phyloP scores from a whole-genome alignment of 2,329 filamentous ascomycete species.

The Fusarium goolgardi region DNA sequence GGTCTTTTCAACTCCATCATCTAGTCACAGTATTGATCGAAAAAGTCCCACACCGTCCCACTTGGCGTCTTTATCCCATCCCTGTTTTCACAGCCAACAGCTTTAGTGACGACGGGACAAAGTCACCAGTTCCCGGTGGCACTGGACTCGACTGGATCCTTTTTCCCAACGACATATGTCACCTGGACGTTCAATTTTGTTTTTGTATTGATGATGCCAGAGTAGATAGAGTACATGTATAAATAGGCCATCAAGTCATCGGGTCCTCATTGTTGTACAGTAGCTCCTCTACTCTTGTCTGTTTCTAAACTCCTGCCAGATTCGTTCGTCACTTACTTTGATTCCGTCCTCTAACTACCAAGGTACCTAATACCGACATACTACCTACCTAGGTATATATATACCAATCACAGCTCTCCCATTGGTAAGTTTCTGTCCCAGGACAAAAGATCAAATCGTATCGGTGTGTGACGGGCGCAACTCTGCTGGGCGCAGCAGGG shows the following conservation, averaged over 20 bases:
- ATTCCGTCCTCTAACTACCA: constrained; percentile 1
- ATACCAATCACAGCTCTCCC: constrained; percentile 40
- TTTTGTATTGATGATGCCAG: constrained; percentile 15
- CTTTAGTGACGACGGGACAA: constrained; percentile 43
- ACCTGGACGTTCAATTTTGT: constrained; percentile 40
- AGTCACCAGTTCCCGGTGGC: constrained; percentile 42
- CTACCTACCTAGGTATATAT: not conserved
- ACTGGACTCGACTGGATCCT: constrained; percentile 13
- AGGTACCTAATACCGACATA: constrained; percentile 4
- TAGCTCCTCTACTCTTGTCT: constrained; percentile 12
- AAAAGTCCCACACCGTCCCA: constrained; percentile 33
- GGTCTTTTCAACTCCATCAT: constrained; percentile 17
- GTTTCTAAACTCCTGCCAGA: constrained; percentile 7
- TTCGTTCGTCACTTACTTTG: not conserved
- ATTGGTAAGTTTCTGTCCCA: constrained; percentile 46
- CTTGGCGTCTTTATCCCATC: constrained; percentile 45
- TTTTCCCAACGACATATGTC: constrained; percentile 22
- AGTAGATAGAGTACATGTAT: constrained; percentile 18
- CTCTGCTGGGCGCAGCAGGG: constrained; percentile 32
- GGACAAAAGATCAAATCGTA: constrained; percentile 31
- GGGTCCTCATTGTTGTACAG: not conserved
- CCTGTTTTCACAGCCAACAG: constrained; percentile 47
- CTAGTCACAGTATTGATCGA: constrained; percentile 40
- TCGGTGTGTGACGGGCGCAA: constrained; percentile 46
- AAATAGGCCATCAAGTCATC: constrained; percentile 20